These are phyloP conservation scores for Asclepias syriaca DNA, from an alignment of 257 asterid species.

Conservation along the genomic window DNA sequence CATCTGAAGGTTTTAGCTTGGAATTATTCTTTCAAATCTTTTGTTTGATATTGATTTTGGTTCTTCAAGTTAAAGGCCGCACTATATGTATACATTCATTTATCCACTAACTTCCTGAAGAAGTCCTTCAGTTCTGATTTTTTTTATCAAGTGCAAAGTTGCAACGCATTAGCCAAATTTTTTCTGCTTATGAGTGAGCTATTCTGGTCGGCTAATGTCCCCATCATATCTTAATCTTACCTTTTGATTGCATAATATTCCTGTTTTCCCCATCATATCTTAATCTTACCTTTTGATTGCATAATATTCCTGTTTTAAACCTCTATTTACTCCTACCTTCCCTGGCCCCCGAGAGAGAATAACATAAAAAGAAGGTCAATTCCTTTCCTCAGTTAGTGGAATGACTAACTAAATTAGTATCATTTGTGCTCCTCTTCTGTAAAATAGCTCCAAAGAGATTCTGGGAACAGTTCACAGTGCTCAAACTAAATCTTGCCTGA, in stretches of 20 bases:
- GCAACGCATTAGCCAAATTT: background rate
- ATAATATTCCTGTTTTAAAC: background rate
- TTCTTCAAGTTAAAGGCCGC: background rate
- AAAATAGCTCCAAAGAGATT: background rate
- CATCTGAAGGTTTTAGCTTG: background rate
- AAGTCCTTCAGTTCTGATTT: background rate
- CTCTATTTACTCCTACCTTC: too few relatives aligned
- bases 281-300: background rate
- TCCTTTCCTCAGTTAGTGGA: background rate
- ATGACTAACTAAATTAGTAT: background rate
- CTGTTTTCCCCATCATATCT: background rate
- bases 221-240: background rate
- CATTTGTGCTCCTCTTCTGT: background rate
- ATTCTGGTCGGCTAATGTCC: background rate
- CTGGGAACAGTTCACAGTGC: background rate
- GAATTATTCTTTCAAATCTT: background rate
- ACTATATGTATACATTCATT: background rate
- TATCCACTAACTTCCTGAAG: background rate
- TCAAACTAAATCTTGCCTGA: background rate
- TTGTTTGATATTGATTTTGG: background rate
- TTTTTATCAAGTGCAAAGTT: background rate
- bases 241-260: background rate
- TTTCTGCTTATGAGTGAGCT: background rate
- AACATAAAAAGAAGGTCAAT: too few relatives aligned
- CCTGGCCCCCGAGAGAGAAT: too few relatives aligned